These are phyloP conservation scores for Didymella pomorum DNA, from an alignment of 2,329 filamentous ascomycete species.

Conservation along the genomic window DNA sequence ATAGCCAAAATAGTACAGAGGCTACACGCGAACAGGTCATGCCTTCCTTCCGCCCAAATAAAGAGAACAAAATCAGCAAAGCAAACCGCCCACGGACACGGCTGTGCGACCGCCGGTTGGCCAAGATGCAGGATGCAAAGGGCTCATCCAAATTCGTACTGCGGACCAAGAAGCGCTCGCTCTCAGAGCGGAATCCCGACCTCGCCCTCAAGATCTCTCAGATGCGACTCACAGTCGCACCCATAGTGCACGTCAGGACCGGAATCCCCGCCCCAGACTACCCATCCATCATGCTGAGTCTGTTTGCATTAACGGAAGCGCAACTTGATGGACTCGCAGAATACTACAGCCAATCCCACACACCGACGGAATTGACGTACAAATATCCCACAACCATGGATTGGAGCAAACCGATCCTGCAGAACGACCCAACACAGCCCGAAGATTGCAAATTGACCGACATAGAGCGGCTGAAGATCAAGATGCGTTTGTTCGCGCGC, in stretches of 20 bases:
- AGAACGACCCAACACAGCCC: conserved; percentile 26
- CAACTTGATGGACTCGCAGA: conserved; percentile 74
- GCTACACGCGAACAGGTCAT: conserved; percentile 5
- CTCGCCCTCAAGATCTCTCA: conserved; percentile 69
- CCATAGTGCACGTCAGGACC: conserved; percentile 67
- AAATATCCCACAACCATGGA: conserved; percentile 74
- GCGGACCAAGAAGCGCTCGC: conserved; percentile 19
- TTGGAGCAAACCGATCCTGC: conserved; percentile 61
- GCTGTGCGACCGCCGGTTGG: conserved; percentile 24
- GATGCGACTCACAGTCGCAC: conserved; percentile 71
- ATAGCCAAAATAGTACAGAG: neutral
- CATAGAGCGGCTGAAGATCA: conserved; percentile 57
- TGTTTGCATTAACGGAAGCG: conserved; percentile 75
- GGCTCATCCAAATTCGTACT: conserved; percentile 5
- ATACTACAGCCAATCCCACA: conserved; percentile 76
- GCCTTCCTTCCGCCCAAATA: conserved; percentile 1
- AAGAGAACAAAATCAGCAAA: conserved; percentile 25
- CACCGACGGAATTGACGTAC: conserved; percentile 57
- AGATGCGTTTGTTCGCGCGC: conserved; percentile 74
- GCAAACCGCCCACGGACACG: conserved; percentile 16
- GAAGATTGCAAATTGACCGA: conserved; percentile 43
- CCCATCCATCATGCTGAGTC: conserved; percentile 71
- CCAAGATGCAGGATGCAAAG: conserved; percentile 4
- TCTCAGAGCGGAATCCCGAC: conserved; percentile 49
- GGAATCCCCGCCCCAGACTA: conserved; percentile 71